These are phyloP conservation scores for Rhodosporidiobolus odoratus DNA, from an alignment of 768 basidiomycete species.

Conservation along the genomic window DNA sequence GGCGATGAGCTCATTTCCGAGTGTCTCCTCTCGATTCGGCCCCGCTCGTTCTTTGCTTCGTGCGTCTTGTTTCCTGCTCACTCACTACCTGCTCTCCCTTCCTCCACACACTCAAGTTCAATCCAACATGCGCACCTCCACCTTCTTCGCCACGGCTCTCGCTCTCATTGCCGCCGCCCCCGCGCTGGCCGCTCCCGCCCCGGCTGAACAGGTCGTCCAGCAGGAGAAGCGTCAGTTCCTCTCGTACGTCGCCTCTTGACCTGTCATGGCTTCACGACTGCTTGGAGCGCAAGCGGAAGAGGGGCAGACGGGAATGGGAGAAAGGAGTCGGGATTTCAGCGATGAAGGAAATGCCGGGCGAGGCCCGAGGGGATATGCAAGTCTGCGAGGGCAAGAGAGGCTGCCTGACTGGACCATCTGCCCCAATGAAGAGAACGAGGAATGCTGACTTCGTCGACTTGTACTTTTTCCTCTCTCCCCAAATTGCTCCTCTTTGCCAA, in stretches of 20 bases:
- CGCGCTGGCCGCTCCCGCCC: constrained; percentile 1
- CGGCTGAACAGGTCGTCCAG: neutral
- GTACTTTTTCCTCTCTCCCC: too few relatives aligned
- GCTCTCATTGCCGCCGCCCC: constrained; percentile 5
- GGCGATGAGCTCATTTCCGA: too few relatives aligned
- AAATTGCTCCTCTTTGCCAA: neutral
- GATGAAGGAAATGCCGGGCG: neutral
- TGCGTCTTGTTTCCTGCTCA: neutral
- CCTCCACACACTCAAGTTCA: neutral
- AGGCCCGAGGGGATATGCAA: neutral
- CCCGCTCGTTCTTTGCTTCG: too few relatives aligned
- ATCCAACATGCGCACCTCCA: constrained; percentile 8
- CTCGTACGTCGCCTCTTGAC: neutral
- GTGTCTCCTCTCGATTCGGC: too few relatives aligned
- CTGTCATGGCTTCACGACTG: neutral
- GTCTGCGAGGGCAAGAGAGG: too few relatives aligned
- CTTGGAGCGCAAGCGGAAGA: neutral
- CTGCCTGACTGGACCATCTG: too few relatives aligned
- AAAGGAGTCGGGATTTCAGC: neutral
- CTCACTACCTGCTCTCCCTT: neutral
- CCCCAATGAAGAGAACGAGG: too few relatives aligned
- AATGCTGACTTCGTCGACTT: too few relatives aligned
- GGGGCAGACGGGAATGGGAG: neutral
- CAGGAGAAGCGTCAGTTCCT: constrained; percentile 33
- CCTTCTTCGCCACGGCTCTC: constrained; percentile 10